Evolutionary conservation across 2,329 filamentous ascomycete genomes (phyloP), one percentile per base, ranked within the genome.

Genomic region (Raffaelea arxii): DNA sequence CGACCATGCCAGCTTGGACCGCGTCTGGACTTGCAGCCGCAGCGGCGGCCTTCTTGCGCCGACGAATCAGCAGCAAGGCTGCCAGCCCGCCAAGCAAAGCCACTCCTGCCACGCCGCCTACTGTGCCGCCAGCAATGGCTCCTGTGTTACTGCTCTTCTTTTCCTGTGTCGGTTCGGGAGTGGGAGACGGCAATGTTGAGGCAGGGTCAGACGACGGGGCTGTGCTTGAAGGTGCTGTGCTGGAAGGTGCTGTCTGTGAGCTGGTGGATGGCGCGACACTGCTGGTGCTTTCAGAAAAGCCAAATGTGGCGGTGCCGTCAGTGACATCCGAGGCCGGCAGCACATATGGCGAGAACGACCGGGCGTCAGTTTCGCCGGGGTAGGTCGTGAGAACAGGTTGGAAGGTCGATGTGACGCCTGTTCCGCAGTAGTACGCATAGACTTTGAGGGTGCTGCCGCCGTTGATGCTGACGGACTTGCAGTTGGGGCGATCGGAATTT

Each of bases 41-140:
- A 16, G 37, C 9, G 9, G 25, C 37, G 14, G 22, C 27, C 19
- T 44, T 43, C n/a, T 49, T 49, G 41, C 47, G 45, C 32, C 39
- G 21, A 41, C 22, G 23, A 22, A 58, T 61, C 41, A 59, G 46
- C 19, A 65, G 32, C 39, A 59, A 53, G 47, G 59, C 55, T 45
- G 58, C 50, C 38, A 46, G 56, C 19, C 58, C 38, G n/a, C 12
- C 49, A 14, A 51, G 25, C 6, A 51, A 18, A 19, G 51, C 61
- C 18, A 65, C 37, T 11, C 50, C 62, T 21, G 46, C 61, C 1
- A 62, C 51, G 22, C 61, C 61, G 47, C 61, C 62, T 4, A 64
- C 59, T 10, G 57, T 58, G 32, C 61, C 61, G 37, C 62, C 62
- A 2, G 57, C 58, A 37, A 64, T 64, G 43, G 62, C 50, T 25